Evolutionary conservation across 2,329 filamentous ascomycete species (phyloP), one percentile per base, ranked within the genome.

Genomic region (Thermothelomyces thermophilus): DNA sequence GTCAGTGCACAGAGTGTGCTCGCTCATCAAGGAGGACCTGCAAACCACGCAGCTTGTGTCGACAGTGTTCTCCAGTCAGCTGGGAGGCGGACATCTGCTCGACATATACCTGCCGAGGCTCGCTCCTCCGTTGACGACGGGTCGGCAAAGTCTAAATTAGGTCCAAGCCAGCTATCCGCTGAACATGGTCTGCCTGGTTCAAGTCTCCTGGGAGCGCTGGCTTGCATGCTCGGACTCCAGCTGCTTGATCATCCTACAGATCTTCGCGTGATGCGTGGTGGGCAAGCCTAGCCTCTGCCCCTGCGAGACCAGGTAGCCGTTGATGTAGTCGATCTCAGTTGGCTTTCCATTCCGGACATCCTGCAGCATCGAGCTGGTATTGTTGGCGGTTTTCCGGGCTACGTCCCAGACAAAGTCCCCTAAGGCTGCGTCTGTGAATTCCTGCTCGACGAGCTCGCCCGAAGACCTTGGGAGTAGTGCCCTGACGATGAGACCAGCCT

Each of bases 331-430:
- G 30, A 56, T 54, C 43, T 56, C 57, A 10, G 53, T 59, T 22
- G 7, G 26, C n/a, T 45, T 26, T 5, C 37, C 39, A 10, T 26
- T 46, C 26, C 14, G 41, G 14, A 63, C 57, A 55, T 69, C 66
- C 48, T 68, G 65, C 9, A 66, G 45, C 67, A 69, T 68, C 4
- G 61, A 64, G 49, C 65, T 67, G 9, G 48, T 59, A 41, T 68
- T 69, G 28, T 55, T 39, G 0, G 51, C 56, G 2, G 64, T 67
- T 30, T 50, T 53, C 3, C 50, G 16, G 3, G 60, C 63, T 1
- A 66, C 56, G 9, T 16, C 5, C 8, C 16, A 20, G 28, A 51
- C 55, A 2, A 20, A 10, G 14, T 56, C 46, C 2, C 48, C 46
- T 9, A 52, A 50, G 2, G 19, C 34, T n/a, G 22, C 13, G 17